Evolutionary conservation across 2,329 filamentous ascomycete species (phyloP), one percentile per base, ranked within the genome.

Genomic region (Colletotrichum chlorophyti): DNA sequence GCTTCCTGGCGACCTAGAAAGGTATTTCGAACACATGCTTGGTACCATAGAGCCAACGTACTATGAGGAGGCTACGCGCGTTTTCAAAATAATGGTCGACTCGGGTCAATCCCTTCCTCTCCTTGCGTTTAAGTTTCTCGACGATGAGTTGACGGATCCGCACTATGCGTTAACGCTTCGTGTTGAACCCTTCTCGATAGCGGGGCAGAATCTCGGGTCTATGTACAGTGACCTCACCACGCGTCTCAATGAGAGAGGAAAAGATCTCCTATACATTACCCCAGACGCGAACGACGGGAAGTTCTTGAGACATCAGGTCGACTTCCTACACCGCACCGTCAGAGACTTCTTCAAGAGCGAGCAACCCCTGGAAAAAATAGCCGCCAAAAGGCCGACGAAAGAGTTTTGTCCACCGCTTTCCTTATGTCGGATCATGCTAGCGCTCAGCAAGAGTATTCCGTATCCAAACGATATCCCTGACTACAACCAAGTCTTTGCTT

Each of bases 291-390:
- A 5, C 42, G 51, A 4, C 6, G 53, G 9, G 29, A 60, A 37
- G 37, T 46, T 23, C n/a, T 23, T 17, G 14, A 6, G 19, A 10
- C 24, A 6, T 15, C 42, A 34, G n/a, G 58, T 63, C 14, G 53
- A 60, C 14, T 63, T 63, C 29, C 43, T 63, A 1, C 61, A 63
- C 29, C 47, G 58, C 3, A 63, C 57, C 2, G 61, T 63, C 12
- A 27, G 32, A n/a, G 61, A 63, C 34, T 63, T 48, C 32, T 42
- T 45, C 19, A 4, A 43, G 4, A 29, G 14, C 23, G 6, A 17
- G 4, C n/a, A n/a, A n/a, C 23, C 23, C 7, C 15, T 43, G 24
- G 23, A 29, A 6, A n/a, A 29, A 17, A 27, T 29, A 4, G 4
- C 14, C 19, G 7, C 4, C 5, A 5, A 4, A 43, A 8, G 17